Conservation (phyloP, 2,329 filamentous ascomycete species). For the Aspergillus sp. region DNA sequence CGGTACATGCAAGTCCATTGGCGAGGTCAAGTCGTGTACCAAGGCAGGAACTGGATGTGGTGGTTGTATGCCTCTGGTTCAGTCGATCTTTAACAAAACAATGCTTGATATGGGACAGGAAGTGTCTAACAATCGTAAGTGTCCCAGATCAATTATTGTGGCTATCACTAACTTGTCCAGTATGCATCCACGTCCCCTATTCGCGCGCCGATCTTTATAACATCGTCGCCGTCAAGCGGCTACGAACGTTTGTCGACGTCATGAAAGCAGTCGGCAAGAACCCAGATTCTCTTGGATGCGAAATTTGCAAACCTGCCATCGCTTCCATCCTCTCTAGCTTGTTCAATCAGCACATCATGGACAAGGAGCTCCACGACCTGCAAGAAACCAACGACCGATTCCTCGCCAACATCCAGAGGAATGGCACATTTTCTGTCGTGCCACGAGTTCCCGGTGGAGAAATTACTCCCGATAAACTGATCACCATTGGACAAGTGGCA, state of each 20-base stretch:
- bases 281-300: constrained; percentile 67
- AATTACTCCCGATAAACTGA: constrained; percentile 78
- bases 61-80: constrained; percentile 81
- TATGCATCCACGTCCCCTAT: constrained; percentile 78
- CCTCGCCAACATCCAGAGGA: constrained; percentile 81
- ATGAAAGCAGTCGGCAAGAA: constrained; percentile 74
- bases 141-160: background rate
- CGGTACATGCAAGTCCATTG: constrained; percentile 72
- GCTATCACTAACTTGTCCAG: constrained; percentile 16
- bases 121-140: constrained; percentile 64
- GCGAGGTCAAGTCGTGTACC: constrained; percentile 79
- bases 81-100: constrained; percentile 82
- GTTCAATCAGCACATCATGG: constrained; percentile 78
- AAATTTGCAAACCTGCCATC: constrained; percentile 77
- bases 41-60: constrained; percentile 89
- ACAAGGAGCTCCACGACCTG: constrained; percentile 61
- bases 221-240: constrained; percentile 73
- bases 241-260: constrained; percentile 65
- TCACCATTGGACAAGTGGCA: constrained; percentile 75
- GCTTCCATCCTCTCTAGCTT: constrained; percentile 74
- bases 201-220: constrained; percentile 85
- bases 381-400: constrained; percentile 90
- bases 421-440: constrained; percentile 84
- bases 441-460: constrained; percentile 78
- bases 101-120: constrained; percentile 81